Conservation (phyloP, 192 early-diverging fungal genomes). For the Coemansia sp. region DNA sequence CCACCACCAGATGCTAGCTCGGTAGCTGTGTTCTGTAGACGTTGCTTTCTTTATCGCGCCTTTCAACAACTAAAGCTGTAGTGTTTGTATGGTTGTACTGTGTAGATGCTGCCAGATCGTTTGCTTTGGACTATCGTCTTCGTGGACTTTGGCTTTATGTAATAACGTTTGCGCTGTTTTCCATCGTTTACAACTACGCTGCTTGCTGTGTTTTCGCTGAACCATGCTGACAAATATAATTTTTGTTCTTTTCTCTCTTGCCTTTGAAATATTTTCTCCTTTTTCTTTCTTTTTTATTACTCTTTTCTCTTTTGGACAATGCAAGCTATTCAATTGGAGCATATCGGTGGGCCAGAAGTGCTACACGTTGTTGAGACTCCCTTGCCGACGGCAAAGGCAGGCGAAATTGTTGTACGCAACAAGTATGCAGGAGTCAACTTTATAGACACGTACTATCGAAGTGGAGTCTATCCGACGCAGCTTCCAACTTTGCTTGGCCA, state of each 20-base stretch:
- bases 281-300: background rate
- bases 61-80: no score
- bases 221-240: background rate
- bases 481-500: conserved; percentile 72
- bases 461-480: conserved; percentile 68
- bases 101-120: no score
- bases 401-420: conserved; percentile 75
- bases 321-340: conserved; percentile 57
- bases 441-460: conserved; percentile 88
- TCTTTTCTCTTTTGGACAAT: background rate
- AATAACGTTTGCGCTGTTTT: no score
- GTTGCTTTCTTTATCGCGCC: background rate
- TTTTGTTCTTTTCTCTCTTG: background rate
- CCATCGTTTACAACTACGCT: no score
- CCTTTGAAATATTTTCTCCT: background rate
- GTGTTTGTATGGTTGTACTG: no score
- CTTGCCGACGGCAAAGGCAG: conserved; percentile 52
- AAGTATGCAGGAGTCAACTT: conserved; percentile 80
- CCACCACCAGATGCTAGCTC: no score
- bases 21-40: no score
- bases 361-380: conserved; percentile 56
- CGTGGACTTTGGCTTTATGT: no score
- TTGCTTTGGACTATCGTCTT: no score
- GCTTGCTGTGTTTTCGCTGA: no score
- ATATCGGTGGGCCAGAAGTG: conserved; percentile 60